These are phyloP conservation scores for Mycena metata DNA, from an alignment of 768 basidiomycete genomes.

Conservation along the genomic window DNA sequence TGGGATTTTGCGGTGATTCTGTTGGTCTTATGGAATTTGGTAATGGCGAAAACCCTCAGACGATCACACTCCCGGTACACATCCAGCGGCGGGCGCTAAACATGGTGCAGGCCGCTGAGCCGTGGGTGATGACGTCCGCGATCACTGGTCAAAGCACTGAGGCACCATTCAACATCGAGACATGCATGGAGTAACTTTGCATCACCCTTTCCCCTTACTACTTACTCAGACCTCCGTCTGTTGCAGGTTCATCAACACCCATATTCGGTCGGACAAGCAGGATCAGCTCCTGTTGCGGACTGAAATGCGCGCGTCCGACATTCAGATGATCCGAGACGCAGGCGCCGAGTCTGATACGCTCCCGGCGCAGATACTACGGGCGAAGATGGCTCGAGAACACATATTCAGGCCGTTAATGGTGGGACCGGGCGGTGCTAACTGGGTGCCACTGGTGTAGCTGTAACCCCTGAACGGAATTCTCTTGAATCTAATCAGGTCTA, in stretches of 20 bases:
- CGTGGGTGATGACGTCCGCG: conserved; percentile 22
- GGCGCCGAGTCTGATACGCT: not conserved
- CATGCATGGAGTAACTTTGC: conserved; percentile 19
- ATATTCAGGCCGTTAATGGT: conserved; percentile 8
- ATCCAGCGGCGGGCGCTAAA: conserved; percentile 3
- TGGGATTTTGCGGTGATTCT: not conserved
- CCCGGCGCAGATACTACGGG: conserved; percentile 1
- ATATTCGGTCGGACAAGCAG: conserved; percentile 32
- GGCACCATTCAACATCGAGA: conserved; percentile 17
- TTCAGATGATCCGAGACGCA: conserved; percentile 14
- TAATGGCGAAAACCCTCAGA: conserved; percentile 11
- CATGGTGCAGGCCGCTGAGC: not conserved
- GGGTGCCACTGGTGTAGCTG: too few species aligned
- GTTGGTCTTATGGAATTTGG: conserved; percentile 23
- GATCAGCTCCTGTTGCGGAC: conserved; percentile 24
- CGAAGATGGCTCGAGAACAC: conserved; percentile 11
- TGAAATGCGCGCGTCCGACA: conserved; percentile 14
- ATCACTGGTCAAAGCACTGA: conserved; percentile 10
- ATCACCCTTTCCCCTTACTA: not conserved
- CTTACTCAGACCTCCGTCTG: not conserved
- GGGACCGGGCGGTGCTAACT: not conserved
- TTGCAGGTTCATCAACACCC: conserved; percentile 26
- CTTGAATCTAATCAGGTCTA: too few species aligned
- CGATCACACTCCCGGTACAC: conserved; percentile 6
- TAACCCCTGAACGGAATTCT: too few species aligned